Conservation (phyloP, 1,139 yeast genomes). For the Zygoascus sp. region DNA sequence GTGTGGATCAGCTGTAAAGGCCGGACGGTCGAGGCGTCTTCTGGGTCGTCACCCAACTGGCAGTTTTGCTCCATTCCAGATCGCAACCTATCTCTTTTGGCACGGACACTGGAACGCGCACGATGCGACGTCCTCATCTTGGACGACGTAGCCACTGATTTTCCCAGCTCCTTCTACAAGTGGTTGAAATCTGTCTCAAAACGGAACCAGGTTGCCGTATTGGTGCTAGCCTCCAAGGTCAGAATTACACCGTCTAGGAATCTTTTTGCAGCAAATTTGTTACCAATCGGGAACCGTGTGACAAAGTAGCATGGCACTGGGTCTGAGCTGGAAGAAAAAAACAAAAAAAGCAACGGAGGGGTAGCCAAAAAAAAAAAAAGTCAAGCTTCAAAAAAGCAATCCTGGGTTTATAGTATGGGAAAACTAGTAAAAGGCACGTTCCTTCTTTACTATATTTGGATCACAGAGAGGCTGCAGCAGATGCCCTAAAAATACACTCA, state of each 20-base stretch:
- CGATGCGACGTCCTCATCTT: background rate
- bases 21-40: background rate
- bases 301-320: background rate
- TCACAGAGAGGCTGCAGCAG: background rate
- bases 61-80: background rate
- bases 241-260: background rate
- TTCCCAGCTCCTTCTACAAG: background rate
- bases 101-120: background rate
- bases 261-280: background rate
- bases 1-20: slow-evolving; percentile 3
- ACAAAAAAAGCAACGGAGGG: background rate
- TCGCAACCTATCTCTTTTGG: background rate
- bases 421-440: too few relatives aligned
- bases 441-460: slow-evolving; percentile 1
- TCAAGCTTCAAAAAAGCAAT: background rate
- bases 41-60: background rate
- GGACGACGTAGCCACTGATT: slow-evolving; percentile 1
- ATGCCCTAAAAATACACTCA: background rate
- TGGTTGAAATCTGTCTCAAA: background rate
- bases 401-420: too few relatives aligned
- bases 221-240: background rate
- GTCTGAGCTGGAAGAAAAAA: background rate
- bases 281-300: background rate
- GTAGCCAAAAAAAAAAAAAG: background rate
- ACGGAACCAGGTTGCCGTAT: background rate